These are phyloP conservation scores for Sutorius australiensis DNA, from an alignment of 768 basidiomycete species.

Conservation along the genomic window DNA sequence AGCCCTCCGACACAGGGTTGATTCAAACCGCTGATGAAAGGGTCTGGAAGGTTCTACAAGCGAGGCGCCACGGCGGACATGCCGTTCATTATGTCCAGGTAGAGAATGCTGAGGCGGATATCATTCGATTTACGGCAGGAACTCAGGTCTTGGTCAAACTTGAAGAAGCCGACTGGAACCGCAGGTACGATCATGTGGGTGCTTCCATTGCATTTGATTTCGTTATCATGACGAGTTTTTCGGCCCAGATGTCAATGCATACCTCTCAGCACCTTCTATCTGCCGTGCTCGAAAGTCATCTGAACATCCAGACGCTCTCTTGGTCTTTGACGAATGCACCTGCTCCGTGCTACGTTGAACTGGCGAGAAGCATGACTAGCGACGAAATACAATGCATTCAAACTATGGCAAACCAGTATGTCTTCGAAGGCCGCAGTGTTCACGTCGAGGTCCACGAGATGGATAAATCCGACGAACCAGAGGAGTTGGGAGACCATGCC, in stretches of 20 bases:
- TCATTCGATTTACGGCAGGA: slow-evolving; percentile 49
- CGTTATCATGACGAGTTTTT: not conserved
- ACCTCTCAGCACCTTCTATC: slow-evolving; percentile 83
- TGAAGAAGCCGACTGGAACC: slow-evolving; percentile 55
- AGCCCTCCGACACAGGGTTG: slow-evolving; percentile 73
- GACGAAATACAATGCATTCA: slow-evolving; percentile 65
- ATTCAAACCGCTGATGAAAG: slow-evolving; percentile 40
- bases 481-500: slow-evolving; percentile 41
- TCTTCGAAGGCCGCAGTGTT: slow-evolving; percentile 64
- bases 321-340: slow-evolving; percentile 78
- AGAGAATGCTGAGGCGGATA: slow-evolving; percentile 37
- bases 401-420: slow-evolving; percentile 58
- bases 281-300: slow-evolving; percentile 64
- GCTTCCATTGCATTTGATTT: not conserved
- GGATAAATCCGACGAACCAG: slow-evolving; percentile 34
- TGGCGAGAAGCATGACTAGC: slow-evolving; percentile 60
- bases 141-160: slow-evolving; percentile 49
- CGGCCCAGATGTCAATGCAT: slow-evolving; percentile 71
- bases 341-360: slow-evolving; percentile 70
- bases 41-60: slow-evolving; percentile 58
- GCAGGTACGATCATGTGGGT: slow-evolving; percentile 72
- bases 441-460: slow-evolving; percentile 76
- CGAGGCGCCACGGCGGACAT: slow-evolving; percentile 65
- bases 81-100: slow-evolving; percentile 70
- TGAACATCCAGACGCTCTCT: slow-evolving; percentile 67